Percentiles rank a stretch among this genome's conserved stretches.
Conservation (phyloP, 371 early-diverging fungal species). For the Entomophthora muscae region DNA sequence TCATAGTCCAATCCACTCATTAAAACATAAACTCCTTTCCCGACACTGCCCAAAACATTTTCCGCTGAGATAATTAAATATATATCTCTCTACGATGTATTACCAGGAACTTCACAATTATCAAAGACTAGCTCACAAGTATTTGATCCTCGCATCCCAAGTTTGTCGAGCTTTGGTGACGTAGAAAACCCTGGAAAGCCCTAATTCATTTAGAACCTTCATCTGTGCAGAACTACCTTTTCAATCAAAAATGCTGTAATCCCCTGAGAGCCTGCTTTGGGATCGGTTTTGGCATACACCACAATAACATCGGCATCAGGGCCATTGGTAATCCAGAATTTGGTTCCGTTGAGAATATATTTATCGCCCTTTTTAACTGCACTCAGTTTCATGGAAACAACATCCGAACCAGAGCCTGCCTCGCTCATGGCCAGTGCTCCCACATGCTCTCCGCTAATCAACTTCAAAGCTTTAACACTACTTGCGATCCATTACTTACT, state of each 20-base stretch:
- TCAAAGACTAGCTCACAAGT: constrained; percentile 94
- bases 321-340: constrained; percentile 97
- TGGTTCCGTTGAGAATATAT: constrained; percentile 71
- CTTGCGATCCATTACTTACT: constrained; percentile 13
- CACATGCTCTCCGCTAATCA: constrained; percentile 79
- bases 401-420: constrained; percentile 82
- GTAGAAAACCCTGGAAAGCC: constrained; percentile 74
- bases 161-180: constrained; percentile 83
- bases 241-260: constrained; percentile 93
- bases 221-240: constrained; percentile 23
- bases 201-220: constrained; percentile 14
- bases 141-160: constrained; percentile 95
- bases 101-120: constrained; percentile 77
- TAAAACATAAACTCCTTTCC: constrained; percentile 89
- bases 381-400: constrained; percentile 77
- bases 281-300: constrained; percentile 87
- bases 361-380: constrained; percentile 71
- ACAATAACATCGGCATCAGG: constrained; percentile 86
- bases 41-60: constrained; percentile 74
- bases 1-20: constrained; percentile 93
- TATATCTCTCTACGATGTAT: not conserved
- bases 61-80: constrained; percentile 24
- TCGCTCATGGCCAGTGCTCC: constrained; percentile 96
- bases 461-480: constrained; percentile 12
- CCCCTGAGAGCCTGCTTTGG: constrained; percentile 59